Percentiles rank a stretch among this genome's conserved stretches.
These are phyloP conservation scores for Hyphodiscus sp. DNA, from an alignment of 2,329 filamentous ascomycete species.

Conservation along the genomic window DNA sequence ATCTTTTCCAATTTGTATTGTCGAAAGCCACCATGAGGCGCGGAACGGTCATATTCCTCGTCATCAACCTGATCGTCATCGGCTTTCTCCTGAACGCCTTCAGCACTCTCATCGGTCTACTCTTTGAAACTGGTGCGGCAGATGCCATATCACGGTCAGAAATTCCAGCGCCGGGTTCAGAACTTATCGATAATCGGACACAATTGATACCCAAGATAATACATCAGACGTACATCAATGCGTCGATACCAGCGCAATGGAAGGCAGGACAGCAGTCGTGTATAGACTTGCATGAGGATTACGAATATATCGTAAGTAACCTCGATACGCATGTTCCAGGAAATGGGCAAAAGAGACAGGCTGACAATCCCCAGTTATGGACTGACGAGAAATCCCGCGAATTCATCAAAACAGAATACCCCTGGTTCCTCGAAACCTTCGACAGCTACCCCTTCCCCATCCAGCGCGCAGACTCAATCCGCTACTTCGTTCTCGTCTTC, in stretches of 20 bases:
- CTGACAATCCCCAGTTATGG: constrained; percentile 53
- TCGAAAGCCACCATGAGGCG: constrained; percentile 25
- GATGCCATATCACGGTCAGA: constrained; percentile 63
- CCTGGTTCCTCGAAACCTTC: constrained; percentile 72
- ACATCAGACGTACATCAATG: constrained; percentile 69
- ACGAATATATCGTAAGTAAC: constrained; percentile 59
- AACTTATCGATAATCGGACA: constrained; percentile 45
- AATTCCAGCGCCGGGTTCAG: constrained; percentile 58
- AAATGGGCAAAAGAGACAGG: not conserved
- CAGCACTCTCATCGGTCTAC: constrained; percentile 63
- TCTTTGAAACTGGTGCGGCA: constrained; percentile 59
- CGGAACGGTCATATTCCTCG: constrained; percentile 28
- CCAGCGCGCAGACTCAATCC: constrained; percentile 70
- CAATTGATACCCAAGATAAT: constrained; percentile 71
- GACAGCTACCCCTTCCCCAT: constrained; percentile 69
- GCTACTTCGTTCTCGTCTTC: constrained; percentile 72
- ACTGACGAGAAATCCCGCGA: constrained; percentile 62
- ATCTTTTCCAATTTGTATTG: not conserved
- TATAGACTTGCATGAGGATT: constrained; percentile 60
- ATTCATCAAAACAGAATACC: constrained; percentile 68
- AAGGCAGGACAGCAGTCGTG: constrained; percentile 60
- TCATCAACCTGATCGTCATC: constrained; percentile 59
- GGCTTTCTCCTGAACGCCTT: constrained; percentile 59
- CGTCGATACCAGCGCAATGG: constrained; percentile 61
- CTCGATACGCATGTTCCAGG: not conserved